These are phyloP conservation scores for Candida ficus DNA, from an alignment of 805 yeast genomes.

Conservation along the genomic window DNA sequence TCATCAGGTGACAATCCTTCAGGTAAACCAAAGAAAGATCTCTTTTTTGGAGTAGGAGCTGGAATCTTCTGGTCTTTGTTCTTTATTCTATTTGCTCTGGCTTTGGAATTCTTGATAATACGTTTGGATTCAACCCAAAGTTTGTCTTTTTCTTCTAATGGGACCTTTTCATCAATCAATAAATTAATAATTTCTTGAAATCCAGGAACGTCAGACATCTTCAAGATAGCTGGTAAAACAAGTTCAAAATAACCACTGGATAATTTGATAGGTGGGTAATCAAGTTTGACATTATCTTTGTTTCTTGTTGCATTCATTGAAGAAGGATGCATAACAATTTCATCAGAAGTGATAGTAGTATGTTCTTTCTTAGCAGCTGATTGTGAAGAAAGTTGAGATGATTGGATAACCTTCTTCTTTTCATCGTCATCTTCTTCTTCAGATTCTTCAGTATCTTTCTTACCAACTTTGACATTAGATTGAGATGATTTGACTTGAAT, in stretches of 20 bases:
- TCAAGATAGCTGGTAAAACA: slow-evolving; percentile 1
- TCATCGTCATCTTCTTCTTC: not conserved
- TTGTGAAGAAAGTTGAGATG: too few relatives aligned
- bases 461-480: too few relatives aligned
- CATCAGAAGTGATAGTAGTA: too few relatives aligned
- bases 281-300: not conserved
- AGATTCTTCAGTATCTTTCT: not conserved
- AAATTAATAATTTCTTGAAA: slow-evolving; percentile 2
- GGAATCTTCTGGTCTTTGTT: not conserved
- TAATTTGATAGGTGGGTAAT: slow-evolving; percentile 3
- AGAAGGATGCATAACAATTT: too few relatives aligned
- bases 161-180: not conserved
- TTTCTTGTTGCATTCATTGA: not conserved
- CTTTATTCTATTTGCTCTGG: slow-evolving; percentile 6
- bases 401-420: not conserved
- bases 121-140: slow-evolving; percentile 5
- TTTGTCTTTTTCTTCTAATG: slow-evolving; percentile 1
- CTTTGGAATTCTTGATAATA: slow-evolving; percentile 8
- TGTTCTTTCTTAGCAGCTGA: too few relatives aligned
- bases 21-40: not conserved
- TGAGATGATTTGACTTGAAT: slow-evolving; percentile 8
- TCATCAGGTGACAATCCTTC: slow-evolving; percentile 1
- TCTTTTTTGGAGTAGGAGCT: not conserved
- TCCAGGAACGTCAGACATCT: slow-evolving; percentile 10
- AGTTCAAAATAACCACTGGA: not conserved